Percentiles rank a stretch among this genome's conserved stretches.
phyloP scores from a whole-genome alignment of 139 green algal species.

The Pleodorina starrii region DNA sequence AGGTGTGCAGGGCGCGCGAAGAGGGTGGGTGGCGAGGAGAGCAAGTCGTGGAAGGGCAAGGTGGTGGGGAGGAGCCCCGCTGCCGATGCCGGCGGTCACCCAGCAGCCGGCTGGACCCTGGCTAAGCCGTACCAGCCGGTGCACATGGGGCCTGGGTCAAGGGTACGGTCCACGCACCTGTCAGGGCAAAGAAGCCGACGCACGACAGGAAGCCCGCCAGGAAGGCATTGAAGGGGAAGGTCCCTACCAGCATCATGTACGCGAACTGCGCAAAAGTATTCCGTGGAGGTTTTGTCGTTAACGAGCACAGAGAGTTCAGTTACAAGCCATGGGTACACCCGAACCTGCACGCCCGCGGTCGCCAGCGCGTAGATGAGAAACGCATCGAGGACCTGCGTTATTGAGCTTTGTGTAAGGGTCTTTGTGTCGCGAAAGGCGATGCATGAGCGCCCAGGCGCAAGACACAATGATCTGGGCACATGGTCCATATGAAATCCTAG shows the following conservation, averaged over 20 bases:
- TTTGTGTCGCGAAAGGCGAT: no score
- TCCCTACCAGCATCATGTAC: constrained; percentile 85
- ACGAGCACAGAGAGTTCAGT: background rate
- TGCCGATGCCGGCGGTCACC: no score
- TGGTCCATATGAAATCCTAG: background rate
- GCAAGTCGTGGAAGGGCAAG: no score
- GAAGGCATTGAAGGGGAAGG: constrained; percentile 93
- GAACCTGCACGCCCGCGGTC: constrained; percentile 72
- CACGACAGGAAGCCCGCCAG: constrained; percentile 83
- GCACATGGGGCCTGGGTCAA: no score
- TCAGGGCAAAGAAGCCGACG: constrained; percentile 85
- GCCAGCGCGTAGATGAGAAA: constrained; percentile 76
- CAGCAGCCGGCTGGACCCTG: no score
- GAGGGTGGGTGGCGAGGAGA: no score
- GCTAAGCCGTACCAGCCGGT: no score
- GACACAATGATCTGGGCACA: background rate
- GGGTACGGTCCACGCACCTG: no score
- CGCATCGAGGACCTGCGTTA: constrained; percentile 72
- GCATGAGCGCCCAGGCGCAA: no score
- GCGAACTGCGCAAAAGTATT: constrained; percentile 80
- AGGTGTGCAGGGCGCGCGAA: no score
- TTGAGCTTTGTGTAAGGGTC: background rate
- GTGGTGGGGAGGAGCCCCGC: no score
- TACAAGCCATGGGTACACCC: background rate
- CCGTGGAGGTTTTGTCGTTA: no score